Conservation (phyloP, 306 rosid species). For the Castanea crenata region DNA sequence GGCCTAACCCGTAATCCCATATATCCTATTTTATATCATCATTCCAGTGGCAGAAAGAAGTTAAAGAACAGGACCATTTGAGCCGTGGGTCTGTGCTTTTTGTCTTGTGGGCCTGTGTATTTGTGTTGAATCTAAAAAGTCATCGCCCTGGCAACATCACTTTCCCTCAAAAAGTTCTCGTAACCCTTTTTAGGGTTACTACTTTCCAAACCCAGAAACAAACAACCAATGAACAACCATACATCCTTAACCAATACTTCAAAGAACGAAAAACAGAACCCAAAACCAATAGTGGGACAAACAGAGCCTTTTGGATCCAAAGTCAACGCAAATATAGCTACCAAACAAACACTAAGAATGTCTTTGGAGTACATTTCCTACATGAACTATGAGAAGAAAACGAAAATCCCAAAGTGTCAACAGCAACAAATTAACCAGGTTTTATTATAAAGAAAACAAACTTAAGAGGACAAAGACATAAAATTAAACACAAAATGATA, state of each 20-base stretch:
- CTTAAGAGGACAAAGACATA: not conserved
- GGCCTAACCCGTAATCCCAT: not conserved
- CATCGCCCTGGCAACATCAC: conserved; percentile 33
- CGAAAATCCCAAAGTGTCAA: not conserved
- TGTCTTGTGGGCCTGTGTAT: not conserved
- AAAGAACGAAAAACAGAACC: conserved; percentile 5
- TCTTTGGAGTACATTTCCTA: conserved; percentile 3
- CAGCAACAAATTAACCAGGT: not conserved
- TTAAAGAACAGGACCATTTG: not conserved
- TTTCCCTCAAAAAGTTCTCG: conserved; percentile 13
- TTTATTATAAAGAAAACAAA: not conserved
- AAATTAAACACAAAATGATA: not conserved
- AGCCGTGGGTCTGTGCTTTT: conserved; percentile 2
- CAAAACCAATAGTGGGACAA: conserved; percentile 19
- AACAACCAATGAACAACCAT: conserved; percentile 27
- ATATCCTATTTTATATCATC: no score
- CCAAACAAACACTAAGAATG: conserved; percentile 16
- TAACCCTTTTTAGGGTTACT: conserved; percentile 9
- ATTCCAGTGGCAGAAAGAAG: not conserved
- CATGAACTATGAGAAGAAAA: conserved; percentile 8
- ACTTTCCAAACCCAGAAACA: conserved; percentile 3
- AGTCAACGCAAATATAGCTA: conserved; percentile 47
- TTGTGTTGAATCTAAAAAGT: not conserved
- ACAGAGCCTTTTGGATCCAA: conserved; percentile 25
- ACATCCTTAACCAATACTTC: conserved; percentile 18